These are phyloP conservation scores for Lathyrus sativus DNA, from an alignment of 306 rosid species.

Conservation along the genomic window DNA sequence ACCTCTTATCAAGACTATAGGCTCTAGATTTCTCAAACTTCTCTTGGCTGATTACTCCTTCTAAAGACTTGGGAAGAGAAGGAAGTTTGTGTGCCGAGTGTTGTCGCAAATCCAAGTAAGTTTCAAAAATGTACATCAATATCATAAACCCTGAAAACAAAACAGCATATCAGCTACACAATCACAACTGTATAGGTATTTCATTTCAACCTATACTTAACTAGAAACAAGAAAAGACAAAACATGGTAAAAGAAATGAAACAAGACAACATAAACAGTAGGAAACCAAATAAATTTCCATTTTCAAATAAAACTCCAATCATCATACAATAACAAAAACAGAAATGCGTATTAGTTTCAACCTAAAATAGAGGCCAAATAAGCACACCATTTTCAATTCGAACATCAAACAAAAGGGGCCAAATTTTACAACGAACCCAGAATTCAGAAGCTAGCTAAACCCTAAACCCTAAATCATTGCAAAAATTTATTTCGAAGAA, in stretches of 20 bases:
- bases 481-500: background rate
- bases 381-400: background rate
- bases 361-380: background rate
- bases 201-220: constrained; percentile 11
- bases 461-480: constrained; percentile 14
- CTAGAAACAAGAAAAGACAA: background rate
- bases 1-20: constrained; percentile 97
- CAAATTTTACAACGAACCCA: constrained; percentile 23
- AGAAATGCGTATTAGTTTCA: background rate
- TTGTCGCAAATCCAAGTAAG: constrained; percentile 88
- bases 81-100: constrained; percentile 81
- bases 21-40: constrained; percentile 90
- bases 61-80: constrained; percentile 84
- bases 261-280: background rate
- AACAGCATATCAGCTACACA: background rate
- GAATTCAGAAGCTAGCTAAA: constrained; percentile 22
- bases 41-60: constrained; percentile 92
- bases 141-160: constrained; percentile 79
- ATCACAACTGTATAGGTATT: background rate
- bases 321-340: background rate
- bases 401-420: constrained; percentile 18
- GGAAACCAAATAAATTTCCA: constrained; percentile 3
- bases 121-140: constrained; percentile 82
- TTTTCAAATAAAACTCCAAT: constrained; percentile 8
- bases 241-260: background rate